phyloP scores from a whole-genome alignment of 176 grass and related monocot species.

The Lolium rigidum region DNA sequence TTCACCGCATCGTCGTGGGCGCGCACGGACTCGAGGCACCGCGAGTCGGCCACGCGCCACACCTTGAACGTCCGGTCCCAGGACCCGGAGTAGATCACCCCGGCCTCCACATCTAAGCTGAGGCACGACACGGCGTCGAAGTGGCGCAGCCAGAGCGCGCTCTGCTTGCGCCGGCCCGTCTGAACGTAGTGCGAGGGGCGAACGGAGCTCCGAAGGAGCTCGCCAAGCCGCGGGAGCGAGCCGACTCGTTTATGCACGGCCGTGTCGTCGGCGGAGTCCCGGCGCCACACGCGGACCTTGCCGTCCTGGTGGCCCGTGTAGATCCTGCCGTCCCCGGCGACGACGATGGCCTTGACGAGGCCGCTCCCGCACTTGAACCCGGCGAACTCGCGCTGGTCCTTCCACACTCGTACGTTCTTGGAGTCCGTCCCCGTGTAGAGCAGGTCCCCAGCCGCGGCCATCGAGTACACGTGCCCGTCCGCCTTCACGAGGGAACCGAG shows the following conservation, averaged over 20 bases:
- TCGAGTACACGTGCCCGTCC: conserved; percentile 74
- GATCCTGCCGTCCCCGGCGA: conserved; percentile 48
- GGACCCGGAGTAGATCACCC: too few species aligned
- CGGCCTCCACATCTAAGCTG: too few species aligned
- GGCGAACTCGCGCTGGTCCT: conserved; percentile 48
- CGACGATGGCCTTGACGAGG: conserved; percentile 66
- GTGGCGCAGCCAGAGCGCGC: not conserved
- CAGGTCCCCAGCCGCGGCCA: conserved; percentile 50
- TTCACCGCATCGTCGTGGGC: too few species aligned
- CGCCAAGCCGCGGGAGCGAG: conserved; percentile 51
- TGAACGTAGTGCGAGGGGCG: conserved; percentile 56
- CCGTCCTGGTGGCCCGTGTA: conserved; percentile 79
- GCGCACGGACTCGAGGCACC: too few species aligned
- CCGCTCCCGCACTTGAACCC: conserved; percentile 66
- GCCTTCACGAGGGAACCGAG: conserved; percentile 74
- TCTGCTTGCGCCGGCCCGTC: conserved; percentile 38
- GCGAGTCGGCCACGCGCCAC: too few species aligned
- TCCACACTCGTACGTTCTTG: conserved; percentile 69
- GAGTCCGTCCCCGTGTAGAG: conserved; percentile 76
- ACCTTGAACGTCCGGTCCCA: too few species aligned
- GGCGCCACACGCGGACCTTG: conserved; percentile 66
- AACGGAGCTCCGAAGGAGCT: conserved; percentile 59
- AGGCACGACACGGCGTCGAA: too few species aligned
- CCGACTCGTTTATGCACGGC: conserved; percentile 46
- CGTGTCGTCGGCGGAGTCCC: not conserved